Conservation (phyloP, 352 stramenopile species). For the Phytophthora rubi region DNA sequence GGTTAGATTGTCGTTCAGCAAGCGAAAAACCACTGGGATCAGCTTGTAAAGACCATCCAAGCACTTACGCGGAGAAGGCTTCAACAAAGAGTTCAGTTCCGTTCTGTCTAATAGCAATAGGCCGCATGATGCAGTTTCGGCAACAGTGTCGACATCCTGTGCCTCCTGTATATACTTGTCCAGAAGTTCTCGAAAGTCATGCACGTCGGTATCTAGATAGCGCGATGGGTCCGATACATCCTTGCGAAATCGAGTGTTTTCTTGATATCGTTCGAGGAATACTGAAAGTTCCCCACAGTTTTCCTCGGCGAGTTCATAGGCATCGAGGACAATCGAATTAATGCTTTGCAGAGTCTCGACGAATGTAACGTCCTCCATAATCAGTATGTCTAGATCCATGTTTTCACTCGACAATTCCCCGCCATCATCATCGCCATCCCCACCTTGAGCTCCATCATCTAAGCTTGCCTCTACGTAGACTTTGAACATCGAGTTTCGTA, state of each 20-base stretch:
- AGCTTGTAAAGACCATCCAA: slow-evolving; percentile 62
- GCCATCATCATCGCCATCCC: slow-evolving; percentile 47
- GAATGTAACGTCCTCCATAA: slow-evolving; percentile 75
- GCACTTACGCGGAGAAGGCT: slow-evolving; percentile 71
- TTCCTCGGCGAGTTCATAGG: slow-evolving; percentile 54
- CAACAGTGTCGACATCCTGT: slow-evolving; percentile 54
- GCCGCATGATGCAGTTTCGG: slow-evolving; percentile 52
- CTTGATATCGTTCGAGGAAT: slow-evolving; percentile 78
- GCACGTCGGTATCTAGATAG: slow-evolving; percentile 44
- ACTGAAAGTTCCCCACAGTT: slow-evolving; percentile 67
- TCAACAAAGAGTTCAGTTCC: slow-evolving; percentile 63
- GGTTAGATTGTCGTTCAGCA: slow-evolving; percentile 68
- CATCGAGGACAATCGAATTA: slow-evolving; percentile 58
- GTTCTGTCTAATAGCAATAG: slow-evolving; percentile 66
- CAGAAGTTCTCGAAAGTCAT: slow-evolving; percentile 68
- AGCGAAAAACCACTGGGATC: slow-evolving; percentile 64
- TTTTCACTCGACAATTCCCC: slow-evolving; percentile 48
- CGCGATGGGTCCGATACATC: slow-evolving; percentile 36
- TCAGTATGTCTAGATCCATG: slow-evolving; percentile 82
- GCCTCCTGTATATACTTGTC: slow-evolving; percentile 74
- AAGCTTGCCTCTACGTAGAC: slow-evolving; percentile 66
- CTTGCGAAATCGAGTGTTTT: slow-evolving; percentile 72
- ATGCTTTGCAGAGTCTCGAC: slow-evolving; percentile 63
- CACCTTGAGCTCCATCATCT: slow-evolving; percentile 47
- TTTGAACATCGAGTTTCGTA: slow-evolving; percentile 71